Evolutionary conservation across 1,284 basidiomycete species (phyloP).

Genomic region (Ustilago trichophora): DNA sequence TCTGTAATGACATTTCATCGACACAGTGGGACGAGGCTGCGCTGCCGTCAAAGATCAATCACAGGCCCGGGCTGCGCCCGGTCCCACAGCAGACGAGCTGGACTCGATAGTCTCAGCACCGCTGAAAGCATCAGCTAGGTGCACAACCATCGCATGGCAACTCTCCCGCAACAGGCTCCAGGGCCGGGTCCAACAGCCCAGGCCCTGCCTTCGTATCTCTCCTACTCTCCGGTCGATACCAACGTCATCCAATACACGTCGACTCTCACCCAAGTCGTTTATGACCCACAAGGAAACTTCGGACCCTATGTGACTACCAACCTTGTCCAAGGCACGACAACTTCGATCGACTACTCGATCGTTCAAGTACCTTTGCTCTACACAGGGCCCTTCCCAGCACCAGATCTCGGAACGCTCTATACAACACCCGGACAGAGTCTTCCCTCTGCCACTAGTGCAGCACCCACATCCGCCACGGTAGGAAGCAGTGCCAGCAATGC

Average conservation of each 20-base stretch:
- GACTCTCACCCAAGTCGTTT: slow-evolving; percentile 43
- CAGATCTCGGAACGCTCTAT: slow-evolving; percentile 50
- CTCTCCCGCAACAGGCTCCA: slow-evolving; percentile 47
- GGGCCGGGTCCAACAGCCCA: slow-evolving; percentile 57
- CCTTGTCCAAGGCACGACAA: slow-evolving; percentile 32
- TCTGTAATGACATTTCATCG: slow-evolving; percentile 1
- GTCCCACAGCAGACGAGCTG: slow-evolving; percentile 19
- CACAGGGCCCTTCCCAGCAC: slow-evolving; percentile 53
- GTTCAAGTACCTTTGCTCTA: slow-evolving; percentile 54
- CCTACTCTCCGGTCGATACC: slow-evolving; percentile 51
- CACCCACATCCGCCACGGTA: neutral
- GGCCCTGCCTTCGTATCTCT: slow-evolving; percentile 53
- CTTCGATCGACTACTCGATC: slow-evolving; percentile 38
- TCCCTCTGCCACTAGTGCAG: neutral
- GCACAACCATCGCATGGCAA: slow-evolving; percentile 21
- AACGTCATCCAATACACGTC: slow-evolving; percentile 26
- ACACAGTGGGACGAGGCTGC: neutral
- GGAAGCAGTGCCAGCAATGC: neutral
- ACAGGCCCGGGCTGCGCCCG: slow-evolving; percentile 30
- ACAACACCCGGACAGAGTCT: slow-evolving; percentile 42
- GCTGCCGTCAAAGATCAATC: neutral
- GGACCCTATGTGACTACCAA: slow-evolving; percentile 41
- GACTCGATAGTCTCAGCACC: slow-evolving; percentile 8
- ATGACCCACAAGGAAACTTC: slow-evolving; percentile 48
- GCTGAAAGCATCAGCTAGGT: neutral